Conservation (phyloP, 2,329 filamentous ascomycete genomes). For the Stagonosporopsis chrysanthemi region DNA sequence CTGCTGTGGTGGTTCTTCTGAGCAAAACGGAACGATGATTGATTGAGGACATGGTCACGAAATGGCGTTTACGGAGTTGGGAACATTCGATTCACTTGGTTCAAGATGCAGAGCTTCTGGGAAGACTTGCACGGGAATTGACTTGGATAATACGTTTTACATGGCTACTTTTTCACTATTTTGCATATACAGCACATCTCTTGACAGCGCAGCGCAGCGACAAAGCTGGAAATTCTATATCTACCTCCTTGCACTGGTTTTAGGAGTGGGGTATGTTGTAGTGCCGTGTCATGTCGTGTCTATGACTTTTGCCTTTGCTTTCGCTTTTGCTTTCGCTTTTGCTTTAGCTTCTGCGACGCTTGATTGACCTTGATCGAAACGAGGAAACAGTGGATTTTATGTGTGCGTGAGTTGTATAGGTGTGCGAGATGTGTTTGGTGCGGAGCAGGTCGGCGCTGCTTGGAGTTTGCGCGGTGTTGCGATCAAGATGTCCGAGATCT, state of each 20-base stretch:
- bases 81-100: background rate
- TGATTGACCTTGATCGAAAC: background rate
- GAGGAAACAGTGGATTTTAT: background rate
- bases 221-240: background rate
- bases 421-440: no score
- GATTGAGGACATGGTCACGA: background rate
- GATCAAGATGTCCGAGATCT: no score
- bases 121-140: background rate
- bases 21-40: background rate
- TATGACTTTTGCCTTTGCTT: background rate
- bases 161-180: no score
- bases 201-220: constrained; percentile 1
- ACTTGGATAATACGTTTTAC: background rate
- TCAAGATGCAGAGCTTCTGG: background rate
- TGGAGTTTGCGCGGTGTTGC: no score
- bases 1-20: constrained; percentile 57
- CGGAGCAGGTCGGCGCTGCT: background rate
- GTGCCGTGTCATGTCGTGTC: background rate
- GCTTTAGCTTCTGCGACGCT: background rate
- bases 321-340: no score
- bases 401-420: background rate
- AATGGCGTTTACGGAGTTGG: constrained; percentile 6
- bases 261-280: constrained; percentile 15
- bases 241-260: constrained; percentile 10
- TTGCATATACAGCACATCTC: constrained; percentile 2